These are phyloP conservation scores for Lasiodiplodia hormozganensis DNA, from an alignment of 2,329 filamentous ascomycete genomes.

Conservation along the genomic window DNA sequence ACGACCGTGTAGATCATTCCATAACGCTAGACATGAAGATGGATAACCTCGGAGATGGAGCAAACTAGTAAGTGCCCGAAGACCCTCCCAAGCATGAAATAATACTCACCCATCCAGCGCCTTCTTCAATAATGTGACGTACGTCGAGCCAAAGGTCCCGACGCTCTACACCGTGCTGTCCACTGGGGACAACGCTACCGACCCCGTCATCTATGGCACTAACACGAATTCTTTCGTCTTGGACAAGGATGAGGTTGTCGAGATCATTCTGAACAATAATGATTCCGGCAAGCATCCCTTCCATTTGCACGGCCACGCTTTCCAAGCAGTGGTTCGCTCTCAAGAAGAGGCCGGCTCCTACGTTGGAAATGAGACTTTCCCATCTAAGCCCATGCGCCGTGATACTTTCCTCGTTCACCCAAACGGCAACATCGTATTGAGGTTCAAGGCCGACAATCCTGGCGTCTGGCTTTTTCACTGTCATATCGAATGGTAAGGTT, in stretches of 20 bases:
- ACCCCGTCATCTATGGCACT: constrained; percentile 54
- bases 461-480: constrained; percentile 42
- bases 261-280: constrained; percentile 79
- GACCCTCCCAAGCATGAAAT: neutral
- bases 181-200: constrained; percentile 57
- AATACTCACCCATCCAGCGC: constrained; percentile 40
- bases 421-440: constrained; percentile 61
- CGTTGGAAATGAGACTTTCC: constrained; percentile 45
- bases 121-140: constrained; percentile 76
- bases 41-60: constrained; percentile 72
- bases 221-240: constrained; percentile 69
- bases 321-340: constrained; percentile 45
- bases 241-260: constrained; percentile 69
- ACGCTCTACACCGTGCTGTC: constrained; percentile 78
- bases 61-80: constrained; percentile 62
- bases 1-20: constrained; percentile 67
- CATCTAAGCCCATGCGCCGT: constrained; percentile 54
- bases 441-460: constrained; percentile 63
- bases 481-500: constrained; percentile 36
- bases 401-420: constrained; percentile 63
- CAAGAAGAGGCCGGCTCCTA: constrained; percentile 42
- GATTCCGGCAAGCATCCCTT: constrained; percentile 75
- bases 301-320: constrained; percentile 67
- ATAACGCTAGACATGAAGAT: constrained; percentile 68
- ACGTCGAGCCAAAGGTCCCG: constrained; percentile 76